Evolutionary conservation across 164 flowering plant genomes (phyloP), one percentile per base, ranked within the genome.

Genomic region (Stephania japonica): DNA sequence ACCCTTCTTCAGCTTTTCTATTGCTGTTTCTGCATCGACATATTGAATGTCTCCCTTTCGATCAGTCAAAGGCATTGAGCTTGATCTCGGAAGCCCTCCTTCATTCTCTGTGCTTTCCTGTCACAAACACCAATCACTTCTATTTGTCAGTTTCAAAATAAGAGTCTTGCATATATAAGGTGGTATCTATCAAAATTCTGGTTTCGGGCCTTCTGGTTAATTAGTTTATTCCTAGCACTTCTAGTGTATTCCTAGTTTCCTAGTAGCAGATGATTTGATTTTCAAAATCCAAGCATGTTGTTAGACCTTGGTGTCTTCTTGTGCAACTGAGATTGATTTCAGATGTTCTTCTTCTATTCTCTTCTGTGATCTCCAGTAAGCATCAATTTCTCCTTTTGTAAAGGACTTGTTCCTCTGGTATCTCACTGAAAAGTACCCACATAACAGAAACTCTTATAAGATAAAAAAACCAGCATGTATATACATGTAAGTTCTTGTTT

Each of bases 321-420:
- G 62, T 18, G 71, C 71, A 69, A 38, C 59, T 53, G 85, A 77
- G 75, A 85, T 78, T 21, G 84, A 82, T 73, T 43, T 81, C 43
- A 85, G 83, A 77, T 86, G 92, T 71, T 88, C 90, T 47, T 89
- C 88, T 75, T 88, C 91, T 53, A 70, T 83, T 65, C 73, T 82
- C 81, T 86, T 88, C 85, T 86, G 92, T 14, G 82, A 74, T 69
- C 68, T 87, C 97, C 94, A 91, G 75, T 77, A 94, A 11, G 91
- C 83, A 0, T 89, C 87, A 8, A 94, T 92, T 74, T 90, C 96
- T 67, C 73, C 91, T 77, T 83, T 90, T 2, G 97, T 94, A 42
- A 85, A 75, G 41, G 98, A 94, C 63, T 70, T 75, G 78, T 88
- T 92, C 83, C 93, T 88, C 79, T 78, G 78, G 38, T 62, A 81